Evolutionary conservation across 2,329 filamentous ascomycete genomes (phyloP).

Genomic region (Penicillium sp.): DNA sequence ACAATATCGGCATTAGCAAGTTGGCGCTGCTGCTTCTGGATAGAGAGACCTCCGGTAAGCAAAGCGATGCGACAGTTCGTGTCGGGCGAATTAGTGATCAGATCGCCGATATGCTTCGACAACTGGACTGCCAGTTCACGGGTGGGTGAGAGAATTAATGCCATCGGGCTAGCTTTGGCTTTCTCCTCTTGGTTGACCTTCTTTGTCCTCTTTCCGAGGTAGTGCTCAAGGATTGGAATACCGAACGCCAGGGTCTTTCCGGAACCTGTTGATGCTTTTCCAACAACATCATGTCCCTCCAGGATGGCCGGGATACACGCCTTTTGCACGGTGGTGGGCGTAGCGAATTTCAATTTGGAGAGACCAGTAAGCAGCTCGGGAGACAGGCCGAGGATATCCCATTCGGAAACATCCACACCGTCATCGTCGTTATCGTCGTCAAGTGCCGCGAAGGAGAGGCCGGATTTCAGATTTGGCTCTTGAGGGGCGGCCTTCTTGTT

Average conservation of each 20-base stretch:
- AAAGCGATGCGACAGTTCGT: conserved; percentile 70
- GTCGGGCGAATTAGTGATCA: conserved; percentile 71
- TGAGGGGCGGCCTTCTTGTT: conserved; percentile 38
- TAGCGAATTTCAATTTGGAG: conserved; percentile 76
- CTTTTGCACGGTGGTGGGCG: conserved; percentile 81
- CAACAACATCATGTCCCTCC: conserved; percentile 85
- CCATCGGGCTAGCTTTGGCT: conserved; percentile 60
- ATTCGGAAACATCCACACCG: conserved; percentile 73
- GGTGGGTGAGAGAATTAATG: conserved; percentile 86
- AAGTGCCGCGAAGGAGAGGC: conserved; percentile 43
- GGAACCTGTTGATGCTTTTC: conserved; percentile 94
- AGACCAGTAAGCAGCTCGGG: conserved; percentile 72
- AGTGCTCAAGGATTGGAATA: conserved; percentile 88
- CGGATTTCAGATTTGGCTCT: conserved; percentile 34
- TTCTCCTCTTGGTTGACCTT: conserved; percentile 47
- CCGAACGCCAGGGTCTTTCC: conserved; percentile 96
- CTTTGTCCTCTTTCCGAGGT: conserved; percentile 58
- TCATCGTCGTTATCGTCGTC: conserved; percentile 56
- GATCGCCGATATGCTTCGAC: conserved; percentile 74
- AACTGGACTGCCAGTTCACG: conserved; percentile 93
- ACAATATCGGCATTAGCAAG: conserved; percentile 85
- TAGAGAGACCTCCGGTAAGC: conserved; percentile 86
- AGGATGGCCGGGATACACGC: conserved; percentile 80
- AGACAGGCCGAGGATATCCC: conserved; percentile 76
- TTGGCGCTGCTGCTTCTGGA: conserved; percentile 92